phyloP scores from a whole-genome alignment of 768 basidiomycete species.

The Pisolithus tinctorius region DNA sequence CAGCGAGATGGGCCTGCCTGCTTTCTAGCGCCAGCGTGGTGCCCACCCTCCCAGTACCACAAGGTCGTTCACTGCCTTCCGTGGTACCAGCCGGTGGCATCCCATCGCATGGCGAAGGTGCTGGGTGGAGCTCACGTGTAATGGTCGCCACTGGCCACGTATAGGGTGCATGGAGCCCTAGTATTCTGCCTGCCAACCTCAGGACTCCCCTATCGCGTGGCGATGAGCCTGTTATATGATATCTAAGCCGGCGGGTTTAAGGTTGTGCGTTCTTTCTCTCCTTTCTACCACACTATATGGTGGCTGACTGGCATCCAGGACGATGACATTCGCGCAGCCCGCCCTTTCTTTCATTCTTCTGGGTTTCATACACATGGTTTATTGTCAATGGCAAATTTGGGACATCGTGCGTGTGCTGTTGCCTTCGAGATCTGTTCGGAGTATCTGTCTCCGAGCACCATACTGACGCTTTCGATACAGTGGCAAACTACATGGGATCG shows the following conservation, averaged over 20 bases:
- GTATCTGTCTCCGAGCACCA: not conserved
- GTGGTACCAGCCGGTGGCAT: no score
- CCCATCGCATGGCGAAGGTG: no score
- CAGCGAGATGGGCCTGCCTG: no score
- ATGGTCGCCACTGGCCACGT: not conserved
- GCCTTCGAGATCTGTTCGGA: not conserved
- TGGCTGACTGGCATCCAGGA: not conserved
- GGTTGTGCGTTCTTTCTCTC: not conserved
- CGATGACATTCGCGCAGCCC: not conserved
- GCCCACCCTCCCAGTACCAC: no score
- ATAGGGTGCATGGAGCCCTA: not conserved
- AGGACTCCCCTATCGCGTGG: not conserved
- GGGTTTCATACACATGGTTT: slow-evolving; percentile 16
- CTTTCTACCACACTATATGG: not conserved
- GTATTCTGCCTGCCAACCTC: not conserved
- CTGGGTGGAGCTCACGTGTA: no score
- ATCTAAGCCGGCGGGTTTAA: not conserved
- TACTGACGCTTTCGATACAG: slow-evolving; percentile 22
- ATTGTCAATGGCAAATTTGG: slow-evolving; percentile 44
- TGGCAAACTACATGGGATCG: slow-evolving; percentile 47
- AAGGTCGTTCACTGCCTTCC: no score
- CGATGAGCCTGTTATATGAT: not conserved
- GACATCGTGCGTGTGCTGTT: slow-evolving; percentile 36
- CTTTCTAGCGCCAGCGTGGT: no score
- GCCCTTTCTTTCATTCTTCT: slow-evolving; percentile 5